phyloP scores from a whole-genome alignment of 2,329 filamentous ascomycete genomes.

The Phoma herbarum region DNA sequence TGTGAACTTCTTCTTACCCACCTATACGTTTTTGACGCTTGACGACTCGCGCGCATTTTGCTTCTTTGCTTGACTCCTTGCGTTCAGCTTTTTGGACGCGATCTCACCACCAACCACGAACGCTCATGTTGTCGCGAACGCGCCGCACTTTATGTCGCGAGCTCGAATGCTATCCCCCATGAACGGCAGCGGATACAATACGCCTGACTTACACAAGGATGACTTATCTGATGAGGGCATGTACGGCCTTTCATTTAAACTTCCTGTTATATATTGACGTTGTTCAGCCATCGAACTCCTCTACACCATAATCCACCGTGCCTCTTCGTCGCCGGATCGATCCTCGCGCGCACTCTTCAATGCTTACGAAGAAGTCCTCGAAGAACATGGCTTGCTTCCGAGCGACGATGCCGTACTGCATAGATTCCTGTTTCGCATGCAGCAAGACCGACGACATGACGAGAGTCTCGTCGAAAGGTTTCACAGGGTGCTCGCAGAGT shows the following conservation, averaged over 20 bases:
- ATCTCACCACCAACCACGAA: conserved; percentile 2
- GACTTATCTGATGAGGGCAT: conserved; percentile 49
- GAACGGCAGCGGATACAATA: conserved; percentile 48
- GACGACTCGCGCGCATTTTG: conserved; percentile 16
- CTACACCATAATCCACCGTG: conserved; percentile 77
- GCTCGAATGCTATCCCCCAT: conserved; percentile 55
- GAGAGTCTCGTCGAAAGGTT: conserved; percentile 72
- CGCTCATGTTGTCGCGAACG: conserved; percentile 53
- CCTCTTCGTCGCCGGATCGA: conserved; percentile 68
- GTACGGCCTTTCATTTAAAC: background rate
- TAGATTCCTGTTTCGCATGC: conserved; percentile 79
- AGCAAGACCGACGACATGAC: conserved; percentile 35
- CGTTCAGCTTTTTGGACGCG: conserved; percentile 15
- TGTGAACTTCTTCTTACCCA: conserved; percentile 6
- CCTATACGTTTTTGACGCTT: conserved; percentile 25
- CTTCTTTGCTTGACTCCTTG: conserved; percentile 1
- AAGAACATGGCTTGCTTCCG: conserved; percentile 72
- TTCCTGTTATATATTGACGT: conserved; percentile 18
- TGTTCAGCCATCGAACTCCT: conserved; percentile 77
- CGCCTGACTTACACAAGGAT: conserved; percentile 51
- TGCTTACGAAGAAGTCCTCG: conserved; percentile 81
- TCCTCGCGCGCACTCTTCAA: conserved; percentile 76
- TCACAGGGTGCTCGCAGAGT: conserved; percentile 68
- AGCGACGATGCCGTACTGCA: conserved; percentile 79
- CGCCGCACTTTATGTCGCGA: conserved; percentile 49